Conservation (phyloP, 176 grass and related monocot genomes). For the Musa acuminata region DNA sequence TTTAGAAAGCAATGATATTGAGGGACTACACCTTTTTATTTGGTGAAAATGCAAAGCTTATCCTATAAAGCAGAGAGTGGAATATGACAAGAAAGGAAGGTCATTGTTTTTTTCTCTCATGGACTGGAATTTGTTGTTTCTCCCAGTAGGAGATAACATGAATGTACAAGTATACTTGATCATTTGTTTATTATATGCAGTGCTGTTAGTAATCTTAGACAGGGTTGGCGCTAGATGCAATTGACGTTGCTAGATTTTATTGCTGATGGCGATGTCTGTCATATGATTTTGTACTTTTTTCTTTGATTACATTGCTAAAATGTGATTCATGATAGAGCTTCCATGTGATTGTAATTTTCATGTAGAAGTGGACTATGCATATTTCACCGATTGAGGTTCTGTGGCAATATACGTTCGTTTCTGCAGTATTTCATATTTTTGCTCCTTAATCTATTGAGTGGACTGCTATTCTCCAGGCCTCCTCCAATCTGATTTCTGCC, state of each 20-base stretch:
- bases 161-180: too few relatives aligned
- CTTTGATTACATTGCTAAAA: background rate
- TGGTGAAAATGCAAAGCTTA: background rate
- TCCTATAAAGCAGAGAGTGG: background rate
- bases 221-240: background rate
- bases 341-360: background rate
- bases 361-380: background rate
- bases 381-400: background rate
- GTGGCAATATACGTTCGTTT: background rate
- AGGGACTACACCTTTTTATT: background rate
- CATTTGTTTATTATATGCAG: background rate
- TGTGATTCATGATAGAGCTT: background rate
- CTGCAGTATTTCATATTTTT: background rate
- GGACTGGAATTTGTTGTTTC: background rate
- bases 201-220: background rate
- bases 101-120: background rate
- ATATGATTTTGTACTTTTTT: background rate
- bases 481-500: constrained; percentile 39
- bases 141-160: too few relatives aligned
- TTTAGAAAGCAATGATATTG: background rate
- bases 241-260: background rate
- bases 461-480: background rate
- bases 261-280: background rate
- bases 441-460: background rate
- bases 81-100: background rate